Evolutionary conservation across 1,284 basidiomycete species (phyloP).

Genomic region (Leccinum subrobustum): DNA sequence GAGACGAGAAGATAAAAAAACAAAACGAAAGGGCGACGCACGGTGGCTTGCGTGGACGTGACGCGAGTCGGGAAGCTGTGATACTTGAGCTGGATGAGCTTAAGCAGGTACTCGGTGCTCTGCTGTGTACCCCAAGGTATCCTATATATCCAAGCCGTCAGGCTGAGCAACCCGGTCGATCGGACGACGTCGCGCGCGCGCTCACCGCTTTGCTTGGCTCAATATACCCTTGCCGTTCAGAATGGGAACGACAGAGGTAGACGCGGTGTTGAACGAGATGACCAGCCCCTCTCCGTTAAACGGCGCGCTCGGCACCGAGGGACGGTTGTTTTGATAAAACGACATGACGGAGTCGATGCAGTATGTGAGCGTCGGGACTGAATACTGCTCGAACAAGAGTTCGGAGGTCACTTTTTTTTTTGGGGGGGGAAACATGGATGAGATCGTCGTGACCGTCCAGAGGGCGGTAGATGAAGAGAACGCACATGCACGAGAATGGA

Average conservation of each 20-base stretch:
- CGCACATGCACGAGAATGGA: slow-evolving; percentile 85
- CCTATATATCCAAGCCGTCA: slow-evolving; percentile 39
- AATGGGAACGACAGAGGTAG: slow-evolving; percentile 87
- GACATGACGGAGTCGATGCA: slow-evolving; percentile 93
- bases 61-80: slow-evolving; percentile 79
- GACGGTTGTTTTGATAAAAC: slow-evolving; percentile 74
- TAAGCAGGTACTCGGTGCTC: slow-evolving; percentile 88
- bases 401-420: slow-evolving; percentile 75
- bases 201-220: slow-evolving; percentile 80
- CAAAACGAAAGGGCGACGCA: slow-evolving; percentile 30
- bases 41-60: slow-evolving; percentile 53
- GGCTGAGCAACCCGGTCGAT: slow-evolving; percentile 1
- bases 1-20: not conserved
- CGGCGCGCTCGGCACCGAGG: slow-evolving; percentile 28
- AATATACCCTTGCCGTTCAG: slow-evolving; percentile 78
- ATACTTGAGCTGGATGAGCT: slow-evolving; percentile 87
- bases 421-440: not conserved
- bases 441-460: not conserved
- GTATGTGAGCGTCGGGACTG: slow-evolving; percentile 84
- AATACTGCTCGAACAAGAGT: slow-evolving; percentile 94
- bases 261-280: slow-evolving; percentile 82
- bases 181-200: slow-evolving; percentile 12
- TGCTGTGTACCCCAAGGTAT: slow-evolving; percentile 94
- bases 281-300: slow-evolving; percentile 74
- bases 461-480: slow-evolving; percentile 16